phyloP scores from a whole-genome alignment of 768 basidiomycete genomes.

The Boletales sp. region DNA sequence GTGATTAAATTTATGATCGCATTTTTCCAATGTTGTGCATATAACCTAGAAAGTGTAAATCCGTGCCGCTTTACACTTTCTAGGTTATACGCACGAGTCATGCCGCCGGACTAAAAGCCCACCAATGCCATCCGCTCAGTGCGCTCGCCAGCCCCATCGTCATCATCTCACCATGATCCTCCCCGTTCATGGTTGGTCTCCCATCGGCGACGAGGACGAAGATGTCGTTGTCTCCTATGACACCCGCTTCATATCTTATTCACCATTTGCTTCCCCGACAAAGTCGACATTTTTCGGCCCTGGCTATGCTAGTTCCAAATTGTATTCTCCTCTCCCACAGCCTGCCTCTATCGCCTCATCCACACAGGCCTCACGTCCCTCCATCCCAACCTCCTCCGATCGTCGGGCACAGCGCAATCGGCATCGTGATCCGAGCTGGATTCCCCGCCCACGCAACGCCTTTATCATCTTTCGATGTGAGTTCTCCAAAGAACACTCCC shows the following conservation, averaged over 20 bases:
- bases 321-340: not conserved
- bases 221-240: slow-evolving; percentile 24
- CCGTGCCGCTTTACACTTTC: slow-evolving; percentile 4
- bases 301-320: not conserved
- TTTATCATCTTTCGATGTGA: slow-evolving; percentile 75
- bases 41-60: too few species aligned
- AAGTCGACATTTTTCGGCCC: too few species aligned
- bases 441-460: slow-evolving; percentile 65
- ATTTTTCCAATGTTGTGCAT: too few species aligned
- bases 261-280: too few species aligned
- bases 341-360: not conserved
- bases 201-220: slow-evolving; percentile 23
- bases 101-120: slow-evolving; percentile 5
- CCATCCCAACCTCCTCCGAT: slow-evolving; percentile 35
- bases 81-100: not conserved
- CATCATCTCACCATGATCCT: slow-evolving; percentile 6
- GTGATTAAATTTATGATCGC: too few species aligned
- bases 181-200: slow-evolving; percentile 27
- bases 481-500: slow-evolving; percentile 48
- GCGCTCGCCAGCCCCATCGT: not conserved
- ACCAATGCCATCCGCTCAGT: not conserved
- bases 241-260: not conserved
- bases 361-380: not conserved
- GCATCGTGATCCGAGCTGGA: slow-evolving; percentile 50
- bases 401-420: slow-evolving; percentile 38